Evolutionary conservation across 75 land plant species (phyloP), one percentile per base, ranked within the genome.

Genomic region (Pinus taeda): DNA sequence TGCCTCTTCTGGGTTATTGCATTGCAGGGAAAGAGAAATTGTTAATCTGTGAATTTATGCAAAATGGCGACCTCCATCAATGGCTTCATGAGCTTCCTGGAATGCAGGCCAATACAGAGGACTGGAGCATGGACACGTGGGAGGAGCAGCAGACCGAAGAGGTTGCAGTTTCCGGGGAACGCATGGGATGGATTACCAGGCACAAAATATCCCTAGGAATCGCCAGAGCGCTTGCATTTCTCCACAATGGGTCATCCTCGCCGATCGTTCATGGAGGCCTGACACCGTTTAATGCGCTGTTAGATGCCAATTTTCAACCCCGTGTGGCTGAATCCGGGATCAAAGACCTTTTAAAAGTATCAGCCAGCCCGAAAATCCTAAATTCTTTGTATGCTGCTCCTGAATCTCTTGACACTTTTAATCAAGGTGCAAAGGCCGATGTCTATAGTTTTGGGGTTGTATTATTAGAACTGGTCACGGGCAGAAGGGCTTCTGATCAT

Each of bases 151-250:
- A 75, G 57, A 45, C 53, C 2, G 20, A 59, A 21, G 58, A 37
- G 76, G n/a, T 7, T 12, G 55, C 56, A 12, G 42, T 53, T 21
- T n/a, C 30, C 37, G 74, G 39, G 13, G 89, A 81, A n/a, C 76
- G 76, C 30, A 57, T 84, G 76, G 78, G 77, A n/a, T 95, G 98
- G 98, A 65, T 77, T 17, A 85, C 85, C 33, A 87, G 98, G 64
- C 94, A 95, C 83, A 78, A 86, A n/a, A 86, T 96, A 55, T 91
- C 95, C 0, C 84, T 93, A 7, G 96, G 99, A 2, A 58, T 85
- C 12, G 99, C 99, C 3, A 86, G 99, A 15, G 99, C 95, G 6
- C 90, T 96, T 1, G 99, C 94, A 6, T 96, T 88, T 75, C 87
- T 96, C 69, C 99, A 96, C 90, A 96, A 96, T 64, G 97, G 90